These are phyloP conservation scores for Sicyos baderoa DNA, from an alignment of 306 rosid genomes.

Conservation along the genomic window DNA sequence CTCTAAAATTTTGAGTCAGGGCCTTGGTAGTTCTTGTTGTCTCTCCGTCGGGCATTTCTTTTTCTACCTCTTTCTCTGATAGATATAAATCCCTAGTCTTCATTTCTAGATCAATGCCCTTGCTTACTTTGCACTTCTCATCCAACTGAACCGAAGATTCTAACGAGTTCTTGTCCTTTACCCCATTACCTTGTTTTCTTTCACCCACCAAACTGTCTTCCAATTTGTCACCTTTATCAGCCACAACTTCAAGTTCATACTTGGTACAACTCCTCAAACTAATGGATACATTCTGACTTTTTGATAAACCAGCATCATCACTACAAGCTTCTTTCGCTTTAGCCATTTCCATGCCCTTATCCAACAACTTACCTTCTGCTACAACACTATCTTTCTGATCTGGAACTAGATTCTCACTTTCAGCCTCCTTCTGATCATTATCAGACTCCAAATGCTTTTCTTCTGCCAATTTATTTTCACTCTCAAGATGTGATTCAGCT, in stretches of 20 bases:
- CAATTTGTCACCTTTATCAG: slow-evolving; percentile 21
- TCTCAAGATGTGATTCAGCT: slow-evolving; percentile 21
- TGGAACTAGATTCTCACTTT: slow-evolving; percentile 24
- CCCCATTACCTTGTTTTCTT: slow-evolving; percentile 28
- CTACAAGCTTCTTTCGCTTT: slow-evolving; percentile 26
- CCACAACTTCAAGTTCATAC: slow-evolving; percentile 20
- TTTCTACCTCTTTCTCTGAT: slow-evolving; percentile 33
- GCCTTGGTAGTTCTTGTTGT: slow-evolving; percentile 25
- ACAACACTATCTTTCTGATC: slow-evolving; percentile 25
- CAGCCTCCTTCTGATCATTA: slow-evolving; percentile 27
- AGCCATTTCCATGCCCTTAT: slow-evolving; percentile 18
- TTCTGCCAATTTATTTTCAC: slow-evolving; percentile 23
- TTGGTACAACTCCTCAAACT: slow-evolving; percentile 18
- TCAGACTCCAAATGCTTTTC: slow-evolving; percentile 9
- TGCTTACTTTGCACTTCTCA: slow-evolving; percentile 31
- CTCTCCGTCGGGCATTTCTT: slow-evolving; percentile 31
- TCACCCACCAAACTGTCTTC: slow-evolving; percentile 27
- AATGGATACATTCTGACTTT: slow-evolving; percentile 24
- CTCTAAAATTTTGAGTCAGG: slow-evolving; percentile 46
- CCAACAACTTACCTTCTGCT: slow-evolving; percentile 18
- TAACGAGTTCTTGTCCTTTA: slow-evolving; percentile 22
- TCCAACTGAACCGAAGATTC: slow-evolving; percentile 29
- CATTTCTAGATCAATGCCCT: slow-evolving; percentile 36
- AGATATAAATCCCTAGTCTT: slow-evolving; percentile 32
- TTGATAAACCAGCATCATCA: slow-evolving; percentile 27